Conservation (phyloP, 805 yeast species). For the Ogataea methanolica region DNA sequence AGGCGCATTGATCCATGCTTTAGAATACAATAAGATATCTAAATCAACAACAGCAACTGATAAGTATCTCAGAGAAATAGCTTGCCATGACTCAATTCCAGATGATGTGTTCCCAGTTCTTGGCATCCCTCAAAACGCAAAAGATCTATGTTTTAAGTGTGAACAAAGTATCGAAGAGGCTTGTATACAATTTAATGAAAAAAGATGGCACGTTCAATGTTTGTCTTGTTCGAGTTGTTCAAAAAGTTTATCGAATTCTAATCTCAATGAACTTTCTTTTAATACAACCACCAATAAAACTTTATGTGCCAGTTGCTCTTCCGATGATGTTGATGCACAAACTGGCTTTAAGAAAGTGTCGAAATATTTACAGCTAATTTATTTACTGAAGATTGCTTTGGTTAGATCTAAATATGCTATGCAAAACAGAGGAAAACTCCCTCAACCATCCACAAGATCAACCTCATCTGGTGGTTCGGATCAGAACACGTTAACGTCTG, state of each 20-base stretch:
- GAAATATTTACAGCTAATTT: constrained; percentile 68
- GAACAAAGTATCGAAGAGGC: constrained; percentile 74
- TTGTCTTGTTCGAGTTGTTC: constrained; percentile 61
- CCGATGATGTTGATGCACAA: constrained; percentile 42
- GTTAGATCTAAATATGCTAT: constrained; percentile 66
- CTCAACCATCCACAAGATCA: constrained; percentile 1
- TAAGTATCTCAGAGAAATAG: constrained; percentile 51
- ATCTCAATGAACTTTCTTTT: constrained; percentile 44
- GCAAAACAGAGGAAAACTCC: constrained; percentile 27
- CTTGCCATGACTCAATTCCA: constrained; percentile 39
- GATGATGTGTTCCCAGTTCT: constrained; percentile 37
- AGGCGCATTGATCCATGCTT: constrained; percentile 70
- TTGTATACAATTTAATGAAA: constrained; percentile 58
- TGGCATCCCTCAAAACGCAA: constrained; percentile 51
- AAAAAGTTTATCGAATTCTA: constrained; percentile 35
- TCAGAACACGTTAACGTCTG: background rate
- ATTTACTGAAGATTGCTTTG: constrained; percentile 77
- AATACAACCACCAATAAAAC: constrained; percentile 35
- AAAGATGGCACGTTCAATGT: constrained; percentile 82
- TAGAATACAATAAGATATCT: constrained; percentile 57
- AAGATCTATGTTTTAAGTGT: constrained; percentile 75
- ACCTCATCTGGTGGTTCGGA: background rate
- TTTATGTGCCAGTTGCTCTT: constrained; percentile 61
- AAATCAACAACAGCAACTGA: constrained; percentile 61
- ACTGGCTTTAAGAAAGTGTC: constrained; percentile 60